Evolutionary conservation across 2,329 filamentous ascomycete species (phyloP), one percentile per base, ranked within the genome.

Genomic region (Fusarium cyanostomum): DNA sequence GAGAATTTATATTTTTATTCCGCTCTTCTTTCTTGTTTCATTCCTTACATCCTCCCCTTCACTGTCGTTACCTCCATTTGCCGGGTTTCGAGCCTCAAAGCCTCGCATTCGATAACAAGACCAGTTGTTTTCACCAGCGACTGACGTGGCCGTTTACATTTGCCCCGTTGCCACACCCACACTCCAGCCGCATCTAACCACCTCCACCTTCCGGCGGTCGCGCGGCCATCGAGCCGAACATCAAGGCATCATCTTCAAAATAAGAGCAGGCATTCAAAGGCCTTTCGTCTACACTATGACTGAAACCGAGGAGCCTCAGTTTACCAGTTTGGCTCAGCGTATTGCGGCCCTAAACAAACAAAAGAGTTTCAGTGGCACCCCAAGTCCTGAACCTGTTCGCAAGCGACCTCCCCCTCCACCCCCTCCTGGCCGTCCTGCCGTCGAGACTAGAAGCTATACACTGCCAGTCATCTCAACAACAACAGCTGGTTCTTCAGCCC

Each of bases 271-370:
- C 31, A 48, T 34, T 28, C 9, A n/a, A 16, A 24, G 51, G 10
- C 28, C 18, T 15, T 26, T n/a, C 37, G 24, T 41, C 43, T 10
- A 26, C 26, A 64, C 46, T 56, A 89, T 89, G 87, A 80, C 85
- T 8, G 86, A 89, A 49, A 78, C 81, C 39, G 84, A 88, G 67
- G 86, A 89, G 70, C 85, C 85, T 34, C 83, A 83, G 60, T 88
- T 86, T 73, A 86, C 79, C 56, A 83, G 83, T 8, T 80, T 89
- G 24, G 82, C 84, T 5, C 85, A 88, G 73, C 81, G 87, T 49
- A 89, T 89, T 62, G 86, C 86, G 9, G 87, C 87, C 27, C 80
- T 89, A 62, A 89, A 89, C 66, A 77, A 79, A 70, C 82, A 88
- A 73, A 85, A 85, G 74, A 85, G 84, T 77, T 85, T 89, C 77